Conservation (phyloP, 148 eudicot genomes). For the Arctostaphylos glauca region DNA sequence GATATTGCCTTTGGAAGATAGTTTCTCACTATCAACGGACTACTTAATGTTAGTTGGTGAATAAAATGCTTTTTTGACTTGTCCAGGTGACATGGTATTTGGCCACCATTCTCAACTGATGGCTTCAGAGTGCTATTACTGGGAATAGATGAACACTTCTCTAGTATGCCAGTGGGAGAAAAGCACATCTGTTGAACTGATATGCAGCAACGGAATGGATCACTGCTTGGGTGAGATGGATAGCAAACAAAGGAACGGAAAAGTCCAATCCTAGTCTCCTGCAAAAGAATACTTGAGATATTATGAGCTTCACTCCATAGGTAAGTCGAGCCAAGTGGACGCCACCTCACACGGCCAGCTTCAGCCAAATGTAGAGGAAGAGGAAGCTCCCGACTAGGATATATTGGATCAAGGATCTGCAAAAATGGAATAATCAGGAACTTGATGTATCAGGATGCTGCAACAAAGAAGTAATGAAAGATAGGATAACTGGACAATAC, state of each 20-base stretch:
- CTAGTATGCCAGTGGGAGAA: constrained; percentile 45
- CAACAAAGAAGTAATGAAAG: constrained; percentile 13
- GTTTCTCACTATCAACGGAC: constrained; percentile 75
- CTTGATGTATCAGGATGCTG: not conserved
- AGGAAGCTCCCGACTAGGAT: constrained; percentile 87
- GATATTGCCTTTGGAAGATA: constrained; percentile 71
- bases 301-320: constrained; percentile 93
- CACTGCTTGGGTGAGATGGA: constrained; percentile 87
- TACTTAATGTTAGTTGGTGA: constrained; percentile 61
- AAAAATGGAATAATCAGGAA: constrained; percentile 15
- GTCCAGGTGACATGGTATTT: constrained; percentile 21
- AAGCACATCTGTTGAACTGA: constrained; percentile 66
- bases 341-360: constrained; percentile 89
- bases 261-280: constrained; percentile 62
- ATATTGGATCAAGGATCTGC: constrained; percentile 85
- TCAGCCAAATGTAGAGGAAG: constrained; percentile 97
- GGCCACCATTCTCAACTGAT: constrained; percentile 27
- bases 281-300: constrained; percentile 72
- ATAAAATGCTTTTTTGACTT: constrained; percentile 56
- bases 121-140: constrained; percentile 32
- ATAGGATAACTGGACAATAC: constrained; percentile 30
- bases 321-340: constrained; percentile 79
- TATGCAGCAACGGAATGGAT: constrained; percentile 91
- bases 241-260: constrained; percentile 88
- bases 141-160: constrained; percentile 29